Evolutionary conservation across 139 green algal genomes (phyloP), one percentile per base, ranked within the genome.

Genomic region (Coelastrella sp.): DNA sequence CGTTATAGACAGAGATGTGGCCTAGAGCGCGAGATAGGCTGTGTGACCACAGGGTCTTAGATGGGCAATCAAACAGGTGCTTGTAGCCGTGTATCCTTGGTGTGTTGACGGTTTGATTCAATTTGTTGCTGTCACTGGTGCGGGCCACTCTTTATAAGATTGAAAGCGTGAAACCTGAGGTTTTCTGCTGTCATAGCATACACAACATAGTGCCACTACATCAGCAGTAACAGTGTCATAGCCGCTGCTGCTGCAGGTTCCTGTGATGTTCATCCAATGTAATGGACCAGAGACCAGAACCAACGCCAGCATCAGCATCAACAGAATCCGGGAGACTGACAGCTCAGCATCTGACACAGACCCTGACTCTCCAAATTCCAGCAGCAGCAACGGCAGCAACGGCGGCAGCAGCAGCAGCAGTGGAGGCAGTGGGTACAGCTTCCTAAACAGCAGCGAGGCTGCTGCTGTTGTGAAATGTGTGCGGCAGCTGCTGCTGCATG

Each of bases 391-490:
- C 71, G 23, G 77, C 64, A 23, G 71, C 71, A 59, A 64, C 64
- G 73, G 87, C 64, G 87, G 87, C 65, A 85, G 71, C 11, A 83
- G 20, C 57, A 66, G 64, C 47, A 64, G 5, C 6, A 4, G 73
- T 32, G 89, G 81, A 22, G 73, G 22, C 13, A 64, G 57, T 4
- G 61, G 89, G 4, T 93, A 71, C 91, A 94, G 90, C 6, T 93
- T 91, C 86, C 77, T 83, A 23, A 96, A 96, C 73, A 60, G 80
- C 5, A 74, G 78, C 4, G 93, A 96, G 88, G 94, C 93, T 60
- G 73, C 13, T 16, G 84, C 89, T 73, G 93, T 93, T 32, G 57
- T 79, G 61, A 59, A 19, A 16, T 88, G 82, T 81, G 59, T 94
- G 47, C 61, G 65, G 57, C 83, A 87, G 75, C 93, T 94, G 61